These are phyloP conservation scores for Fraxinus floribunda DNA, from an alignment of 305 asterid genomes.

Conservation along the genomic window DNA sequence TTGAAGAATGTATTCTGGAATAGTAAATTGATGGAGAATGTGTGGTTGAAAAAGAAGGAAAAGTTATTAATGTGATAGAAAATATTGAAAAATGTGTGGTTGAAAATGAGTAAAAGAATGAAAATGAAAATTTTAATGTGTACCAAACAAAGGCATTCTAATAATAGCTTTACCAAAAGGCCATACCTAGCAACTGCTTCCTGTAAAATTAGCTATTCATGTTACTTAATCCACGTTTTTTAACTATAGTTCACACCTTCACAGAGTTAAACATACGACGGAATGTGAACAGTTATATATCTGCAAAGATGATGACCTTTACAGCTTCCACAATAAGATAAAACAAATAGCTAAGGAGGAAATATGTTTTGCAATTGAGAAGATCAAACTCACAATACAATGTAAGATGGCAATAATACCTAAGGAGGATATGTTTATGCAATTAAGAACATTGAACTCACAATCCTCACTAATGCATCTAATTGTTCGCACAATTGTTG, in stretches of 20 bases:
- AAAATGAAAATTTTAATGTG: too few relatives aligned
- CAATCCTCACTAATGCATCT: not conserved
- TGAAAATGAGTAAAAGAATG: too few relatives aligned
- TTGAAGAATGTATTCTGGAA: too few relatives aligned
- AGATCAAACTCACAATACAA: not conserved
- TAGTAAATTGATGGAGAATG: too few relatives aligned
- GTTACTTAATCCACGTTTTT: not conserved
- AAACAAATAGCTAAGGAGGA: not conserved
- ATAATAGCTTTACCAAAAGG: not conserved
- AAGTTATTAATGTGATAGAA: too few relatives aligned
- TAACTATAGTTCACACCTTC: conserved; percentile 7
- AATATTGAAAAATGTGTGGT: too few relatives aligned
- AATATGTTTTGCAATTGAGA: not conserved
- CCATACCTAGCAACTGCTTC: not conserved
- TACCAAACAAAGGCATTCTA: not conserved
- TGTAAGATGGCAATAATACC: not conserved
- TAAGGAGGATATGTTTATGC: not conserved
- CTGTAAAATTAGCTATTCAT: not conserved
- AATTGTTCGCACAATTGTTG: not conserved
- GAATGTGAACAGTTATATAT: conserved; percentile 7
- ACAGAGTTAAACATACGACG: conserved; percentile 10
- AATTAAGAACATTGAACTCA: not conserved
- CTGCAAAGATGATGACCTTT: not conserved
- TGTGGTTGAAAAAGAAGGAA: too few relatives aligned
- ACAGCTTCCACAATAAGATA: not conserved